A percentile compares a stretch with the other conserved stretches of the same genome.
These are phyloP conservation scores for Beverwykella pulmonaria DNA, from an alignment of 495 filamentous ascomycete species.

Conservation along the genomic window DNA sequence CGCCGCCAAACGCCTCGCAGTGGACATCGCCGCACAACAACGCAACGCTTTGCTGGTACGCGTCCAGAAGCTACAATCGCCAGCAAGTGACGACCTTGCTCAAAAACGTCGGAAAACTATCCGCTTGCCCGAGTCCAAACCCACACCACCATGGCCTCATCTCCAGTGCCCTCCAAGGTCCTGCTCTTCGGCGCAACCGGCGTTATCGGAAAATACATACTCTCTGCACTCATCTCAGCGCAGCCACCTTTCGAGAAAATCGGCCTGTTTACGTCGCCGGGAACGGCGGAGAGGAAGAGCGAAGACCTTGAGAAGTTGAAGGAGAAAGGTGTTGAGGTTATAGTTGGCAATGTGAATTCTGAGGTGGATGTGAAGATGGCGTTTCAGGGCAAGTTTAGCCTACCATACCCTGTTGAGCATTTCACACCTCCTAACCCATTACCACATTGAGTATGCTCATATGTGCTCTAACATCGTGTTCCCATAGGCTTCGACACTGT, in stretches of 20 bases:
- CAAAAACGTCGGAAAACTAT: too few relatives aligned
- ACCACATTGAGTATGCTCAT: too few relatives aligned
- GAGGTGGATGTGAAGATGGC: slow-evolving; percentile 56
- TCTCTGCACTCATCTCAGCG: slow-evolving; percentile 57
- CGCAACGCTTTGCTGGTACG: not conserved
- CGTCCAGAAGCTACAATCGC: not conserved
- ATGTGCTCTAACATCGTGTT: too few relatives aligned
- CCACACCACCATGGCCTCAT: not conserved
- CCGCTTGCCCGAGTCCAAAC: too few relatives aligned
- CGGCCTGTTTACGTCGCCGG: slow-evolving; percentile 64
- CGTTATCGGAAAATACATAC: slow-evolving; percentile 67
- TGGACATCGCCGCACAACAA: not conserved
- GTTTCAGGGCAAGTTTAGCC: slow-evolving; percentile 50
- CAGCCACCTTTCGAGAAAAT: slow-evolving; percentile 58
- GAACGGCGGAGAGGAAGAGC: slow-evolving; percentile 51
- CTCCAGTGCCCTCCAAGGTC: slow-evolving; percentile 49
- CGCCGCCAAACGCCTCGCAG: not conserved
- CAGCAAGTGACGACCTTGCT: too few relatives aligned
- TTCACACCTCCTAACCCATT: too few relatives aligned
- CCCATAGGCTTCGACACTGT: slow-evolving; percentile 66
- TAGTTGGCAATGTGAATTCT: slow-evolving; percentile 62
- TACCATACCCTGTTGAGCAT: not conserved
- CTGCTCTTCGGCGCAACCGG: slow-evolving; percentile 74
- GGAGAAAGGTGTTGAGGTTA: slow-evolving; percentile 55
- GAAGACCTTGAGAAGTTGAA: slow-evolving; percentile 49